Percentiles rank a stretch among this genome's conserved stretches.
These are phyloP conservation scores for Mucor lusitanicus DNA, from an alignment of 371 early-diverging fungal genomes.

Conservation along the genomic window DNA sequence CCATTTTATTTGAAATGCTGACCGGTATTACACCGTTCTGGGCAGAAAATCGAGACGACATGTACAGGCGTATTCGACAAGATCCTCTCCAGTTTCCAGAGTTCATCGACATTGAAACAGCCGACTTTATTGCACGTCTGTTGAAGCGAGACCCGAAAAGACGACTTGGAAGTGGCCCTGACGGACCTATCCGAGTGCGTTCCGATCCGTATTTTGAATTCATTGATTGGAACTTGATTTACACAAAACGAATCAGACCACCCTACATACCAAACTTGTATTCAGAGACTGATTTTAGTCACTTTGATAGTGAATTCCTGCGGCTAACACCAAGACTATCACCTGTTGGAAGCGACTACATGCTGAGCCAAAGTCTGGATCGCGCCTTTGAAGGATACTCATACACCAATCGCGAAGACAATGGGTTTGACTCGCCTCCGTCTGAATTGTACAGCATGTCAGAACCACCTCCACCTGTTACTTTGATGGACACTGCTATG, in stretches of 20 bases:
- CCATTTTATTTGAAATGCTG: conserved; percentile 86
- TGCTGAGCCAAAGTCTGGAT: conserved; percentile 50
- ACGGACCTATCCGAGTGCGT: conserved; percentile 55
- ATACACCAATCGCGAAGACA: conserved; percentile 37
- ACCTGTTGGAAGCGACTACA: conserved; percentile 42
- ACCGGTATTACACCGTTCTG: conserved; percentile 79
- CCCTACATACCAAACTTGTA: conserved; percentile 54
- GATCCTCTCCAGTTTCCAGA: conserved; percentile 72
- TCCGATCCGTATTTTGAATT: conserved; percentile 66
- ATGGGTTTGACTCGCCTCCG: conserved; percentile 13
- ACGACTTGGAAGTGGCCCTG: conserved; percentile 60
- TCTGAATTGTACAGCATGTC: conserved; percentile 22
- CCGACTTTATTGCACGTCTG: conserved; percentile 59
- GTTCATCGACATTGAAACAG: conserved; percentile 58
- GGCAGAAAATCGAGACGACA: conserved; percentile 71
- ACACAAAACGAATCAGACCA: conserved; percentile 58
- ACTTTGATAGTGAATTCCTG: conserved; percentile 68
- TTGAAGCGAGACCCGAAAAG: conserved; percentile 67
- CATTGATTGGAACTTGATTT: conserved; percentile 72
- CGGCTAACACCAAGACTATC: conserved; percentile 50
- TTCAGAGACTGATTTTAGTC: conserved; percentile 58
- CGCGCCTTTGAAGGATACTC: conserved; percentile 61
- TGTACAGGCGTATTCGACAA: conserved; percentile 78
- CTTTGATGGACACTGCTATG: conserved; percentile 13
- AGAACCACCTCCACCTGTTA: conserved; percentile 15